phyloP scores from a whole-genome alignment of 495 filamentous ascomycete species.

The Monascus purpureus region DNA sequence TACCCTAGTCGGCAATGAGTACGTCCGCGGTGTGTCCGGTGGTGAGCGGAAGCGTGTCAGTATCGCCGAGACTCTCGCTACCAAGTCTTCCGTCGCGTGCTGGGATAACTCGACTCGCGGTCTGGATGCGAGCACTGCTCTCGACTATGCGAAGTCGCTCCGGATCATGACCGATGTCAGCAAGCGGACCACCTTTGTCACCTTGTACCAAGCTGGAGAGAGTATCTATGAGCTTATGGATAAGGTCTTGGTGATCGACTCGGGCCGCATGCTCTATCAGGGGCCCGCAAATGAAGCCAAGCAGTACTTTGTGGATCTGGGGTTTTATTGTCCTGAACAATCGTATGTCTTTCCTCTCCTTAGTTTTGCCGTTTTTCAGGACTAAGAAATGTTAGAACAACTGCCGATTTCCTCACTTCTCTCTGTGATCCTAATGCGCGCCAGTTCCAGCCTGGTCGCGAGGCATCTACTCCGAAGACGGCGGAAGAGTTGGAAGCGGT shows the following conservation, averaged over 20 bases:
- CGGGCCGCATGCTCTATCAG: slow-evolving; percentile 51
- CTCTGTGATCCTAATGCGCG: slow-evolving; percentile 65
- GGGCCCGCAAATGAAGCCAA: slow-evolving; percentile 48
- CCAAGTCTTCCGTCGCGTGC: slow-evolving; percentile 49
- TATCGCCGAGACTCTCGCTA: slow-evolving; percentile 54
- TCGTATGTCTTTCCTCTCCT: slow-evolving; percentile 11
- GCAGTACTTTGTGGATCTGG: slow-evolving; percentile 55
- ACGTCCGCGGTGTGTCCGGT: slow-evolving; percentile 59
- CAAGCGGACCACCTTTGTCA: slow-evolving; percentile 69
- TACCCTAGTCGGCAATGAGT: slow-evolving; percentile 76
- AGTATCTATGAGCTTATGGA: slow-evolving; percentile 75
- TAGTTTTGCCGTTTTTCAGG: neutral
- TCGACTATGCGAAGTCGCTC: slow-evolving; percentile 66
- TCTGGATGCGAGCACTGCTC: slow-evolving; percentile 62
- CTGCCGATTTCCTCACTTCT: slow-evolving; percentile 62
- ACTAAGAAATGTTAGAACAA: slow-evolving; percentile 25
- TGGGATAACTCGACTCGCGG: slow-evolving; percentile 74
- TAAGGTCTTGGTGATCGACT: slow-evolving; percentile 55
- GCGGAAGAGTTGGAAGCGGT: slow-evolving; percentile 46
- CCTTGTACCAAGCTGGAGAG: slow-evolving; percentile 73
- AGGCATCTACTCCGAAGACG: slow-evolving; percentile 47
- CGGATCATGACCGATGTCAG: slow-evolving; percentile 75
- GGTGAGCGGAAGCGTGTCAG: slow-evolving; percentile 61
- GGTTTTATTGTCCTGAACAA: slow-evolving; percentile 51
- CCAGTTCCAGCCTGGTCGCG: slow-evolving; percentile 47